Percentiles rank a stretch among this genome's conserved stretches.
These are phyloP conservation scores for Ascosphaera apis DNA, from an alignment of 2,329 filamentous ascomycete species.

Conservation along the genomic window DNA sequence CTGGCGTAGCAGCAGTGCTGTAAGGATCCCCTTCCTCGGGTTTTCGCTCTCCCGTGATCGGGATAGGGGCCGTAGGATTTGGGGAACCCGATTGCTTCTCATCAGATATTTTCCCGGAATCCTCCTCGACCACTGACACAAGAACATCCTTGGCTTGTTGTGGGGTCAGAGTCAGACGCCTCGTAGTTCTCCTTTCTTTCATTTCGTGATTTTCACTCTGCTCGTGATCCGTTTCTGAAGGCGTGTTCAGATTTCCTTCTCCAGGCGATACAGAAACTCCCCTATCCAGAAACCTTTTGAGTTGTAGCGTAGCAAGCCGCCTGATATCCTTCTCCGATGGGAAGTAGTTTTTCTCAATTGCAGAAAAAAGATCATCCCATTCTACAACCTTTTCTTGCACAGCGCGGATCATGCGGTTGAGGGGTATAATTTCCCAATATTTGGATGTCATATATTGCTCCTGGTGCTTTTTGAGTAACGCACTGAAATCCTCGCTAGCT, in stretches of 20 bases:
- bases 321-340: constrained; percentile 90
- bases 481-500: constrained; percentile 60
- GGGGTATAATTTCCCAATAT: constrained; percentile 89
- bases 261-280: constrained; percentile 59
- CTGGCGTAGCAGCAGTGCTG: constrained; percentile 1
- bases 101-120: constrained; percentile 21
- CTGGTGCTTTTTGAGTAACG: constrained; percentile 55
- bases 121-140: constrained; percentile 41
- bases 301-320: constrained; percentile 69
- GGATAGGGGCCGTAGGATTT: constrained; percentile 5
- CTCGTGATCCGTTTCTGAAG: constrained; percentile 15
- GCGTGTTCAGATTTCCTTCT: constrained; percentile 32
- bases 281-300: constrained; percentile 79
- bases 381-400: constrained; percentile 83
- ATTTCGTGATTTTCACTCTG: constrained; percentile 5
- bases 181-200: constrained; percentile 12
- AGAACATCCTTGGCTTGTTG: constrained; percentile 43
- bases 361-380: constrained; percentile 76
- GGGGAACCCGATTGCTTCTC: constrained; percentile 5
- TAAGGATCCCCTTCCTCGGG: constrained; percentile 5
- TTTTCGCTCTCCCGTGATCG: constrained; percentile 8
- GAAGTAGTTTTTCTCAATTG: constrained; percentile 84
- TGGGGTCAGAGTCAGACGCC: constrained; percentile 27
- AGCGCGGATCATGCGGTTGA: constrained; percentile 69
- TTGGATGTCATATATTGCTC: constrained; percentile 80